Conservation (phyloP, 208 protist species). For the Trypanosoma lewisi region DNA sequence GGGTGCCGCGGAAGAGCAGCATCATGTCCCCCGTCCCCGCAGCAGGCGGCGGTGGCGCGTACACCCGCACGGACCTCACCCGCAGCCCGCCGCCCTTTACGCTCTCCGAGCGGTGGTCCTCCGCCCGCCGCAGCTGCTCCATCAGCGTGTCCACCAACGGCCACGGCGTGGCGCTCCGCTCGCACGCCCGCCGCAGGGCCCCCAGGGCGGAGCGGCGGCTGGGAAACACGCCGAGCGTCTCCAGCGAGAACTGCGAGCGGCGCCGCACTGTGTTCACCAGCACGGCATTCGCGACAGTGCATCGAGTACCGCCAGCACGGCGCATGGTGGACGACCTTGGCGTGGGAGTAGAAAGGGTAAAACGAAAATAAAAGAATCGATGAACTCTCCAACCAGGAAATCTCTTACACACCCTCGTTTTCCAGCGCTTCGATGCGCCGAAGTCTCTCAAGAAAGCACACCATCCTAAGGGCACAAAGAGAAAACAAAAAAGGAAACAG, state of each 20-base stretch:
- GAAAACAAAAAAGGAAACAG: too few species aligned
- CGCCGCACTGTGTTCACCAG: not conserved
- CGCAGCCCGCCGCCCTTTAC: too few species aligned
- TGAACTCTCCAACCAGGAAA: not conserved
- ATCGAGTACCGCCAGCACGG: not conserved
- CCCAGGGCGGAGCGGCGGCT: constrained; percentile 1
- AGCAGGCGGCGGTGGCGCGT: constrained; percentile 13
- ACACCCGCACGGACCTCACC: constrained; percentile 15
- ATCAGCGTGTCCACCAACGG: constrained; percentile 4
- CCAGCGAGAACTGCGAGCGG: not conserved
- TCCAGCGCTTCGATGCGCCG: too few species aligned
- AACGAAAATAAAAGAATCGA: not conserved
- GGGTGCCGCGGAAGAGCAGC: constrained; percentile 20
- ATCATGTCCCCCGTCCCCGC: not conserved
- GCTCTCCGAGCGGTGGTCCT: too few species aligned
- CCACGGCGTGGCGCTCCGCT: constrained; percentile 9
- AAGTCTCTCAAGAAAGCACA: too few species aligned
- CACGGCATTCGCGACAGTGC: not conserved
- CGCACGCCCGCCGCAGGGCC: constrained; percentile 11
- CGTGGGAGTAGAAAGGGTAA: constrained; percentile 1
- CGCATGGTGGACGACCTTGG: not conserved
- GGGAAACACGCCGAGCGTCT: constrained; percentile 10
- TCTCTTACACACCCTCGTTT: too few species aligned
- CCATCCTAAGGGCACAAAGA: too few species aligned
- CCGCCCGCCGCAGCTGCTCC: constrained; percentile 8